Percentiles rank a stretch among this genome's conserved stretches.
phyloP scores from a whole-genome alignment of 2,329 filamentous ascomycete species.

The Fusarium udum region DNA sequence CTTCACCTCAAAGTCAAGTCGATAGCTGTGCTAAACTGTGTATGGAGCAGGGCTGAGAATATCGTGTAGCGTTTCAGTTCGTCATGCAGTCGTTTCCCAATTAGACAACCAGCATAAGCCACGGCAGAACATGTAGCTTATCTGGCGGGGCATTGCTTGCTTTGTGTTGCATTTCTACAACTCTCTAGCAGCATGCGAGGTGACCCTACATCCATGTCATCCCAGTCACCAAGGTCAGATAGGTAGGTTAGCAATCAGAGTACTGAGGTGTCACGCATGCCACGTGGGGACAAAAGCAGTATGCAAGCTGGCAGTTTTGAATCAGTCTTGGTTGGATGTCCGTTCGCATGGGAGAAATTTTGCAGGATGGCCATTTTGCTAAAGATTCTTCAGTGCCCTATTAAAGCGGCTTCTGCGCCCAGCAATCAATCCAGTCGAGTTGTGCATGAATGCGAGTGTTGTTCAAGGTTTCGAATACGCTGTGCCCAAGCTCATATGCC shows the following conservation, averaged over 20 bases:
- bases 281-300: slow-evolving; percentile 3
- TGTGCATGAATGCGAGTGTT: slow-evolving; percentile 48
- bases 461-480: slow-evolving; percentile 46
- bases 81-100: slow-evolving; percentile 2
- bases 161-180: slow-evolving; percentile 6
- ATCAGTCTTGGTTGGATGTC: slow-evolving; percentile 7
- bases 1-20: not conserved
- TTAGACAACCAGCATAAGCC: slow-evolving; percentile 1
- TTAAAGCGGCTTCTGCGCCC: slow-evolving; percentile 50
- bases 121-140: not conserved
- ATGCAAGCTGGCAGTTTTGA: slow-evolving; percentile 21
- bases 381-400: slow-evolving; percentile 9
- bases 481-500: slow-evolving; percentile 46
- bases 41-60: not conserved
- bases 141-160: slow-evolving; percentile 20
- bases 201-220: slow-evolving; percentile 19
- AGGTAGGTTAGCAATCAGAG: not conserved
- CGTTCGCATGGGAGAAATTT: slow-evolving; percentile 4
- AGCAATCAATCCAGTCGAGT: slow-evolving; percentile 50
- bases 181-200: slow-evolving; percentile 26
- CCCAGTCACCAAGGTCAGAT: not conserved
- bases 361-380: not conserved
- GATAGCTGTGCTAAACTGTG: not conserved
- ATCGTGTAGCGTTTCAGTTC: not conserved
- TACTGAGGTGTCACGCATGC: slow-evolving; percentile 11